Evolutionary conservation across 2,329 filamentous ascomycete genomes (phyloP), one percentile per base, ranked within the genome.

Genomic region (Orbilia quercus): DNA sequence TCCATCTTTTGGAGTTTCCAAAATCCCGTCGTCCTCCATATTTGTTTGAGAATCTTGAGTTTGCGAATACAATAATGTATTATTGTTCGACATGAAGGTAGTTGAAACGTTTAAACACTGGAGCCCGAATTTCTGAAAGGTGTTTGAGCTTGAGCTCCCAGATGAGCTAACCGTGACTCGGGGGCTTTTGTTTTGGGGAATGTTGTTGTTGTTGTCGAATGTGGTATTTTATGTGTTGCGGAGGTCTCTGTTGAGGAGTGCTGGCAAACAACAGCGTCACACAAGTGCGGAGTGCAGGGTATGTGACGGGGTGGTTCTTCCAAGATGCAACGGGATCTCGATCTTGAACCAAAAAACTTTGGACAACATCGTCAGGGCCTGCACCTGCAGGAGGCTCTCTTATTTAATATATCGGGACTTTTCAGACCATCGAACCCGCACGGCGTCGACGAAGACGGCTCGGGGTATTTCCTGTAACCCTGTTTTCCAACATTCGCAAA

Each of bases 201-300:
- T 31, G n/a, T n/a, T n/a, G n/a, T n/a, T n/a, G n/a, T n/a, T 11
- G 22, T 38, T n/a, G 1, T 14, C n/a, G 42, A 22, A 11, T 55
- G 69, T 73, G 50, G 69, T 38, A 73, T 66, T 73, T 73, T 73
- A 16, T 45, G 69, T 25, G 69, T 73, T 73, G 67, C 31, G 2
- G 7, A 20, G 12, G 9, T 11, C 22, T 40, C 36, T 12, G 14
- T 12, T 40, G n/a, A n/a, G n/a, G n/a, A n/a, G n/a, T n/a, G n/a
- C n/a, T n/a, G n/a, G n/a, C n/a, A n/a, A n/a, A n/a, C n/a, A n/a
- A n/a, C n/a, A n/a, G n/a, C n/a, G n/a, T n/a, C n/a, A n/a, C n/a
- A n/a, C n/a, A n/a, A n/a, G n/a, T n/a, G n/a, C n/a, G n/a, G n/a
- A n/a, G n/a, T n/a, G n/a, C n/a, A n/a, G n/a, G n/a, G n/a, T n/a